A percentile compares a stretch with the other conserved stretches of the same genome.
Evolutionary conservation across 1,139 yeast species (phyloP).

Genomic region (Nadsonia starkeyi-henricii): DNA sequence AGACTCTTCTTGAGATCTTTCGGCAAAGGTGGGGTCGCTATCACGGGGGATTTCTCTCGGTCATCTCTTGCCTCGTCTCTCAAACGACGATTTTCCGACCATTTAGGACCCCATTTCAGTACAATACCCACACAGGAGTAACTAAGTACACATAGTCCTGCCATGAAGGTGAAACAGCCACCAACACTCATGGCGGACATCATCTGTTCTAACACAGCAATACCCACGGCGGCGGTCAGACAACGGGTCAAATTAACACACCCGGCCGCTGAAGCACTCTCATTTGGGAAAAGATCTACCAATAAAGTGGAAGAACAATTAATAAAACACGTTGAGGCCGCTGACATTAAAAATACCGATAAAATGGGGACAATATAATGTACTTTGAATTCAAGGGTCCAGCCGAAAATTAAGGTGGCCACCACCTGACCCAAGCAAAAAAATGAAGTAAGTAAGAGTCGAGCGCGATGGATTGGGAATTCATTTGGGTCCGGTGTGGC

Average conservation of each 20-base stretch:
- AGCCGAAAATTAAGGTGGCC: constrained; percentile 45
- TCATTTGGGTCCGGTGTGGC: constrained; percentile 17
- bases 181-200: constrained; percentile 39
- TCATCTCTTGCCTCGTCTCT: not conserved
- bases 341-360: constrained; percentile 34
- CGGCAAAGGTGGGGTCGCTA: too few relatives aligned
- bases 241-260: constrained; percentile 50
- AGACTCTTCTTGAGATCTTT: too few relatives aligned
- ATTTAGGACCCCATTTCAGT: constrained; percentile 5
- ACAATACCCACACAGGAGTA: constrained; percentile 8
- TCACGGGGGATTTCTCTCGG: too few relatives aligned
- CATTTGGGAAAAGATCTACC: constrained; percentile 47
- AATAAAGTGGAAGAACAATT: constrained; percentile 40
- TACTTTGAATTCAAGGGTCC: constrained; percentile 43
- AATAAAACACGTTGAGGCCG: constrained; percentile 37
- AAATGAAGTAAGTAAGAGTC: constrained; percentile 26
- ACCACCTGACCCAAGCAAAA: constrained; percentile 22
- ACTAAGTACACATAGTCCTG: constrained; percentile 24
- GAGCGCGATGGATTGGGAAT: constrained; percentile 36
- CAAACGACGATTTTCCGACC: constrained; percentile 1
- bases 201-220: constrained; percentile 51
- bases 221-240: constrained; percentile 43
- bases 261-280: constrained; percentile 48
- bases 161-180: constrained; percentile 48
- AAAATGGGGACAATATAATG: constrained; percentile 44